phyloP scores from a whole-genome alignment of 345 rosid genomes.

The Aquilaria sinensis region DNA sequence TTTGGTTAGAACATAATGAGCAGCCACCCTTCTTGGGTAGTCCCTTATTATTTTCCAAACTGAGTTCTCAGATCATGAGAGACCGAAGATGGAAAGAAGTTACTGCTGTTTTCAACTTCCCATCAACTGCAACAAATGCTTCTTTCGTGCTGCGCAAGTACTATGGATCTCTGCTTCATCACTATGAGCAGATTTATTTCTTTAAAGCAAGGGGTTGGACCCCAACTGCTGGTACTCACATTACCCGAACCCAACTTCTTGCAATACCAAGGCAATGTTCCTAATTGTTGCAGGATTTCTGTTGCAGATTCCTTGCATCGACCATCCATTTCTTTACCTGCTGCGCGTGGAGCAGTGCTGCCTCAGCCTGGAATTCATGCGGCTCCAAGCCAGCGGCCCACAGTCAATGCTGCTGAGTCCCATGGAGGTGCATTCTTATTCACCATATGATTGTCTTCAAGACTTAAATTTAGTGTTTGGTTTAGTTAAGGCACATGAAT shows the following conservation, averaged over 20 bases:
- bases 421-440: constrained; percentile 41
- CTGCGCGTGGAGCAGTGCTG: constrained; percentile 38
- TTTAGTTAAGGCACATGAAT: too few relatives aligned
- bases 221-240: constrained; percentile 41
- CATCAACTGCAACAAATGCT: constrained; percentile 96
- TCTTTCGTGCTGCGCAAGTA: constrained; percentile 93
- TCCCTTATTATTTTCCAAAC: constrained; percentile 8
- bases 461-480: background rate
- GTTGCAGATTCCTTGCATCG: constrained; percentile 47
- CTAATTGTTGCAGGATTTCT: constrained; percentile 1
- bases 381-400: constrained; percentile 39
- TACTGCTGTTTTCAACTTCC: constrained; percentile 90
- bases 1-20: background rate
- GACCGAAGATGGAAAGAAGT: constrained; percentile 98
- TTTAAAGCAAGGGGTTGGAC: constrained; percentile 51
- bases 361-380: constrained; percentile 41
- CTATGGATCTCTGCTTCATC: constrained; percentile 69
- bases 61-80: constrained; percentile 48
- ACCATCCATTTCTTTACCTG: constrained; percentile 22
- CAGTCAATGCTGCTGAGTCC: constrained; percentile 26
- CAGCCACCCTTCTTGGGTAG: background rate
- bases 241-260: constrained; percentile 1
- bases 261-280: background rate
- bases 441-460: background rate
- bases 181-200: constrained; percentile 76